Evolutionary conservation across 2,329 filamentous ascomycete genomes (phyloP).

Genomic region (Colletotrichum sp.): DNA sequence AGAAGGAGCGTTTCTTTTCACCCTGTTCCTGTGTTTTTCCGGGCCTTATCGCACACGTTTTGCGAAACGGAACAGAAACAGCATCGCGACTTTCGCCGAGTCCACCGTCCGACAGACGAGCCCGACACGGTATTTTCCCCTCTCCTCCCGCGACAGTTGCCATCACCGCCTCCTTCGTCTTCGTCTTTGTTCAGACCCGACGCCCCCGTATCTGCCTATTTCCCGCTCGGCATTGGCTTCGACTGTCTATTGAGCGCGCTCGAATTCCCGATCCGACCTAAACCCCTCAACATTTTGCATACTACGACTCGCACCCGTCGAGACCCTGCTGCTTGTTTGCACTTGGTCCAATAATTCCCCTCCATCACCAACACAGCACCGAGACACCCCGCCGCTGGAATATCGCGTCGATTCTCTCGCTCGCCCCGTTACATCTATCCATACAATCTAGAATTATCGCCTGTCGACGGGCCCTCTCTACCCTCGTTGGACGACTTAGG

Average conservation of each 20-base stretch:
- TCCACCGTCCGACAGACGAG: not conserved
- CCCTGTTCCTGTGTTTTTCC: not conserved
- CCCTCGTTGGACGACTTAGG: constrained; percentile 2
- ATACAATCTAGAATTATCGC: not conserved
- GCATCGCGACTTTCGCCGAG: not conserved
- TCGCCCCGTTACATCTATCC: not conserved
- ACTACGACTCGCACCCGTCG: not conserved
- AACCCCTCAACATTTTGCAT: not conserved
- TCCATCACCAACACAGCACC: not conserved
- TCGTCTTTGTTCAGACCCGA: not conserved
- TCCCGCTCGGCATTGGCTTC: not conserved
- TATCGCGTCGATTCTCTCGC: not conserved
- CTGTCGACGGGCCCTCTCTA: not conserved
- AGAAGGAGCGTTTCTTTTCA: not conserved
- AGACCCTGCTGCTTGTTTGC: not conserved
- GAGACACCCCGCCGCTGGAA: not conserved
- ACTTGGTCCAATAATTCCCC: not conserved
- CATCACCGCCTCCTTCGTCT: constrained; percentile 1
- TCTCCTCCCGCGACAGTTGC: constrained; percentile 5
- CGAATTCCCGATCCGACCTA: not conserved
- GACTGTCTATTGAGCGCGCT: not conserved
- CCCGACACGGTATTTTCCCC: not conserved
- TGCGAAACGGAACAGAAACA: constrained; percentile 17
- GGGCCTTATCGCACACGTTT: not conserved
- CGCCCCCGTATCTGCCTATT: not conserved